Evolutionary conservation across 2,329 filamentous ascomycete species (phyloP), one percentile per base, ranked within the genome.

Genomic region (Stagonosporopsis chrysanthemi): DNA sequence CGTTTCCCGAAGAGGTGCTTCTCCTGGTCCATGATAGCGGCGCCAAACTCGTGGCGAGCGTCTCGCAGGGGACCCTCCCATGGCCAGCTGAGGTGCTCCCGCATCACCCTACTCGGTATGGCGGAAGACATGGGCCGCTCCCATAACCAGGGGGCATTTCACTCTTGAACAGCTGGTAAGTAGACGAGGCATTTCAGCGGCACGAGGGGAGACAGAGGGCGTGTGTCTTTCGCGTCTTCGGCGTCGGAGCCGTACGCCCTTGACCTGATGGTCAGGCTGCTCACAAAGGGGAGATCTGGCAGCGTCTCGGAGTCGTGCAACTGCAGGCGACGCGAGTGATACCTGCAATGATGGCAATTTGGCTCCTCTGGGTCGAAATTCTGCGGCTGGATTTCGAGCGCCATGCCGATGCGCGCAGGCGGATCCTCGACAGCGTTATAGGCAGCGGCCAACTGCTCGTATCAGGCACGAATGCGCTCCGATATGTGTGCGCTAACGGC

Each of bases 11-110:
- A 51, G 23, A 60, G 53, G 22, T 60, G 14, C 38, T 54, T 42
- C 56, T 60, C 40, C 28, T 60, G 53, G 35, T 57, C 41, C 8
- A 60, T 52, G 28, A 62, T 60, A 33, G 60, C 60, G 8, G 49
- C 46, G 42, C 56, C 57, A 28, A 62, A 62, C 23, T 62, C 53
- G 46, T 62, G 60, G 12, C 57, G 56, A 33, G 60, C 57, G 29
- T 62, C 57, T 54, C 60, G 52, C 42, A 60, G 28, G 28, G 56
- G 57, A 19, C 52, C 56, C 28, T 62, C 57, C 49, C 45, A 62
- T n/a, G 56, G 49, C 49, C 57, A 55, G 42, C 36, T 57, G 33
- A 52, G 60, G 33, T 60, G 46, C 42, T 62, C 48, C 31, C 48
- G 56, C 52, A 60, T 39, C 19, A 56, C 52, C 52, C 47, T 61